Evolutionary conservation across 495 filamentous ascomycete species (phyloP).

Genomic region (Penicillium argentinense): DNA sequence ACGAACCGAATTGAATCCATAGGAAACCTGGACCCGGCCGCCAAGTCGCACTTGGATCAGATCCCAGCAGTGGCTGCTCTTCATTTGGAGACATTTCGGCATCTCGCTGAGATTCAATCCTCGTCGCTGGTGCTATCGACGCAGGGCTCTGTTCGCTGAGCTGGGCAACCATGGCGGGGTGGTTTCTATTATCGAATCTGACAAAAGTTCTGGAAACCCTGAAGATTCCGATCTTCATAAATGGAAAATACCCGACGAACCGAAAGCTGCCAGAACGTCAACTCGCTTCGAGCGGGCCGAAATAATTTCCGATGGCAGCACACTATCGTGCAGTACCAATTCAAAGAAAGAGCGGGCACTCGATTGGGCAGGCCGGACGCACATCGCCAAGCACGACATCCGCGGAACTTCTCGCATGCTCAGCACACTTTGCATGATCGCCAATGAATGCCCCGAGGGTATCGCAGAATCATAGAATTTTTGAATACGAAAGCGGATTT

Average conservation of each 20-base stretch:
- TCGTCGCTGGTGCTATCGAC: too few relatives aligned
- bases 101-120: too few relatives aligned
- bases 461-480: background rate
- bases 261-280: too few relatives aligned
- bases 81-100: slow-evolving; percentile 20
- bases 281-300: background rate
- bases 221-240: too few relatives aligned
- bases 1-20: slow-evolving; percentile 47
- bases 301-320: too few relatives aligned
- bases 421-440: background rate
- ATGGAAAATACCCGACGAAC: too few relatives aligned
- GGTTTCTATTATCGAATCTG: too few relatives aligned
- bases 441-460: too few relatives aligned
- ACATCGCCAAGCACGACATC: slow-evolving; percentile 27
- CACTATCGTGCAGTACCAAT: background rate
- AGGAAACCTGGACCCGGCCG: slow-evolving; percentile 42
- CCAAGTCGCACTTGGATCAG: slow-evolving; percentile 29
- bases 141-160: too few relatives aligned
- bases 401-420: slow-evolving; percentile 7
- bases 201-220: too few relatives aligned
- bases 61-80: slow-evolving; percentile 39
- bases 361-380: slow-evolving; percentile 12
- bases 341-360: slow-evolving; percentile 18
- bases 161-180: too few relatives aligned
- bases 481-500: too few relatives aligned